Base-by-base conservation (phyloP, 371 early-diverging fungal genomes). In the Globomyces sp. region DNA sequence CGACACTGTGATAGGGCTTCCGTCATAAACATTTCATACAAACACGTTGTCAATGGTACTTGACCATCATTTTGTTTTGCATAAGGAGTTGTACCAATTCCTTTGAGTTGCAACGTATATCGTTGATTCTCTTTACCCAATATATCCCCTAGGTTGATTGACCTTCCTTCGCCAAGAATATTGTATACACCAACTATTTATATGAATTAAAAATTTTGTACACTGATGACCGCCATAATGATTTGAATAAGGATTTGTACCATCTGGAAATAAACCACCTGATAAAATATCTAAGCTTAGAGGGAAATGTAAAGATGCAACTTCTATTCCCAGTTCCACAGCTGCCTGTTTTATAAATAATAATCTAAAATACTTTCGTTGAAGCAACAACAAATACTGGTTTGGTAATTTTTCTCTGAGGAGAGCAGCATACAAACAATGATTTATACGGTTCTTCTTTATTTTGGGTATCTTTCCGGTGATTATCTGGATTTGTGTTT, bases 191-290 rank as follows among this genome's bases (percentile, higher is more conserved):
- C 60, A 13, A 42, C 44, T 60, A 24, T 24, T 24, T 24, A 24
- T 24, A 24, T 24, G 24, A 24, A 24, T 24, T 24, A 24, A 24
- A 24, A 24, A 24, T 24, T 24, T 24, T 24, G 24, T 24, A 24
- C 24, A 24, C 24, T 60, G 60, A 37, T 60, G 44, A 36, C 60
- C 60, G 34, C 60, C 49, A 49, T 60, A 60, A 3, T 60, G 39
- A n/a, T 42, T 37, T 47, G 48, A 34, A 49, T 42, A 9, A 13
- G 34, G 43, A 34, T 4, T 39, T 5, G 48, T 5, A 44, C 44
- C 44, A 42, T 36, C 1, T 34, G 39, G 60, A 37, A 49, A 46
- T 60, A 36, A 8, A 24, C 43, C 1, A 34, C 2, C 60, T 8
- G 34, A 37, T 9, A 60, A 13, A 13, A 34, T 8, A 24, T 60